A percentile compares a stretch with the other conserved stretches of the same genome.
phyloP scores from a whole-genome alignment of 257 asterid species.

The Handroanthus guayacan region DNA sequence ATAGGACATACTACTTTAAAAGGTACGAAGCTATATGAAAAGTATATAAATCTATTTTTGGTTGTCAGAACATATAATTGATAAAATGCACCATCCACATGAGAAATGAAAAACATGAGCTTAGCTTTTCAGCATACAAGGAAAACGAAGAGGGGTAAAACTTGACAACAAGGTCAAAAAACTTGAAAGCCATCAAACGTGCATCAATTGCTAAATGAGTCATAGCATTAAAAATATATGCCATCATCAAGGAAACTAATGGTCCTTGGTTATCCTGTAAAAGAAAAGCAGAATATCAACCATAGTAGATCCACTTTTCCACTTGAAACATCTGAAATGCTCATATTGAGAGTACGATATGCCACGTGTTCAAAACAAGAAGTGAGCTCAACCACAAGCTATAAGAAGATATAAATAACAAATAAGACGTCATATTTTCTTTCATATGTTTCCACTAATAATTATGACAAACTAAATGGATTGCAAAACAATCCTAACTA shows the following conservation, averaged over 20 bases:
- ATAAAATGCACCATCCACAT: conserved; percentile 23
- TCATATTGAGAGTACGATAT: not conserved
- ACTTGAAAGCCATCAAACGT: conserved; percentile 88
- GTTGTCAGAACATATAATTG: conserved; percentile 1
- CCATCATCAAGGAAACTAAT: conserved; percentile 79
- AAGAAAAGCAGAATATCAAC: conserved; percentile 37
- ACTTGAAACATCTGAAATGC: conserved; percentile 30
- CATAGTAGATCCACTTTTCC: conserved; percentile 24
- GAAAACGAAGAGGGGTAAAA: conserved; percentile 76
- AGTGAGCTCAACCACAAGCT: conserved; percentile 7
- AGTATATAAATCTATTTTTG: not conserved
- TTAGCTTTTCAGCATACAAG: conserved; percentile 83
- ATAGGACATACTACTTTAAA: not conserved
- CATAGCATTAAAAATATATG: conserved; percentile 86
- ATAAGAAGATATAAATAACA: not conserved
- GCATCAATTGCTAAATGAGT: conserved; percentile 80
- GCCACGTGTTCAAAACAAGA: conserved; percentile 12
- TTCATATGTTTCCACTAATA: too few relatives aligned
- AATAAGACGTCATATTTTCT: conserved; percentile 8
- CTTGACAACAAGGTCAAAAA: conserved; percentile 80
- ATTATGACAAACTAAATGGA: not conserved
- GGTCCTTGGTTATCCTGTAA: conserved; percentile 86
- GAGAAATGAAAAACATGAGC: conserved; percentile 20
- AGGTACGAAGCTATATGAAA: not conserved
- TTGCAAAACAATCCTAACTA: conserved; percentile 8